Evolutionary conservation across 2,329 filamentous ascomycete species (phyloP).

Genomic region (Cytospora piceicola): DNA sequence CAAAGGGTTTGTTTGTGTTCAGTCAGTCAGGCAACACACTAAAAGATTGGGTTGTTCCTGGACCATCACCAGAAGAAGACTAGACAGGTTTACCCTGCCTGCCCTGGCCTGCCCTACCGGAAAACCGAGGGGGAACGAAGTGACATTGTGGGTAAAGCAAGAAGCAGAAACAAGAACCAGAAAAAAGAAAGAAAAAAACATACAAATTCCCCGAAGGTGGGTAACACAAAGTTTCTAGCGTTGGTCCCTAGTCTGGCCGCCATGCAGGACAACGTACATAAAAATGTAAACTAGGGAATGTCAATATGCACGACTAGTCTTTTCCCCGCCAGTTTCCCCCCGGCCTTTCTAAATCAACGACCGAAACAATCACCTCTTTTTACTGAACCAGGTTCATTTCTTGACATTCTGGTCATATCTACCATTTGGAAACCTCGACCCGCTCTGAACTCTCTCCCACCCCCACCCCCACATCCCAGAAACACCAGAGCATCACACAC

Average conservation of each 20-base stretch:
- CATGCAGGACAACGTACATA: conserved; percentile 19
- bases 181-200: conserved; percentile 5
- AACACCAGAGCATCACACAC: background rate
- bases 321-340: background rate
- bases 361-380: background rate
- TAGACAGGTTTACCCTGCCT: background rate
- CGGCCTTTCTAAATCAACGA: background rate
- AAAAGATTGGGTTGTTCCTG: too few species aligned
- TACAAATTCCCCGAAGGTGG: conserved; percentile 30
- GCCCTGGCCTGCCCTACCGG: conserved; percentile 10
- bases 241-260: conserved; percentile 10
- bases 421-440: background rate
- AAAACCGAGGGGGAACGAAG: background rate
- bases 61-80: background rate
- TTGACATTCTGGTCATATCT: background rate
- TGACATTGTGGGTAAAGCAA: background rate
- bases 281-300: conserved; percentile 4
- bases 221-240: conserved; percentile 30
- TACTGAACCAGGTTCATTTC: background rate
- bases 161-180: background rate
- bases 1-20: too few species aligned
- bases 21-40: too few species aligned
- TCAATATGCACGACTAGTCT: conserved; percentile 4
- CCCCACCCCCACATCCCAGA: background rate
- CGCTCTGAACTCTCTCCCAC: background rate